Conservation (phyloP, 179 eudicot genomes). For the Pouteria campechiana region DNA sequence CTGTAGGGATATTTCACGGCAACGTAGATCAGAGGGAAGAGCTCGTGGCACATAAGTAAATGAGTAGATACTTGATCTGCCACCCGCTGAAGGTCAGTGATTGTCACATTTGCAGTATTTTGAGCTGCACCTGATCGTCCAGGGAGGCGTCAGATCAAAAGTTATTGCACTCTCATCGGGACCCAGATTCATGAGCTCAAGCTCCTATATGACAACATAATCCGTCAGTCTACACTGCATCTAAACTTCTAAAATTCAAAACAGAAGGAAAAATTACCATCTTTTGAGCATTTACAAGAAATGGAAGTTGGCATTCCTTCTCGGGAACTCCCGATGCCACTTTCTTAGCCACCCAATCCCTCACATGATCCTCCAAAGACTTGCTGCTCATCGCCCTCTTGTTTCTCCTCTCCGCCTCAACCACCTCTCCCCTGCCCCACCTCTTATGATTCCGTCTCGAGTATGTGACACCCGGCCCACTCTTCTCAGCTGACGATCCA, state of each 20-base stretch:
- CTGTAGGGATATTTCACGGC: too few relatives aligned
- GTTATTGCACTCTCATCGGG: too few relatives aligned
- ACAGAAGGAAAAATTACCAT: constrained; percentile 26
- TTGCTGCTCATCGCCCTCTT: constrained; percentile 7
- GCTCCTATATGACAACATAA: neutral
- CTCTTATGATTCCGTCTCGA: neutral
- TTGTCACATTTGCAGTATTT: too few relatives aligned
- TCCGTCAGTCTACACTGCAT: neutral
- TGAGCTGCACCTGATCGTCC: too few relatives aligned
- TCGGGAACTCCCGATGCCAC: constrained; percentile 20
- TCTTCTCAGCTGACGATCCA: constrained; percentile 1
- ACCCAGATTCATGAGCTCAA: too few relatives aligned
- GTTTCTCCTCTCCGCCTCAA: constrained; percentile 8
- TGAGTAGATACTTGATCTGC: too few relatives aligned
- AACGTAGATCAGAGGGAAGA: too few relatives aligned
- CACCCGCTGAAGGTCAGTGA: too few relatives aligned
- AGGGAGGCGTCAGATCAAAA: neutral
- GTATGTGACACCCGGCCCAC: too few relatives aligned
- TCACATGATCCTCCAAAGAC: constrained; percentile 31
- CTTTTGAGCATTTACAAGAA: constrained; percentile 34
- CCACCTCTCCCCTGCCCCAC: constrained; percentile 10
- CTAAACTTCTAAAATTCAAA: neutral
- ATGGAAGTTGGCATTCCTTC: constrained; percentile 35
- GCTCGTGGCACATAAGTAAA: too few relatives aligned
- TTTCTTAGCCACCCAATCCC: constrained; percentile 29